Conservation (phyloP, 2,329 filamentous ascomycete species). For the Cercospora nicotianae region DNA sequence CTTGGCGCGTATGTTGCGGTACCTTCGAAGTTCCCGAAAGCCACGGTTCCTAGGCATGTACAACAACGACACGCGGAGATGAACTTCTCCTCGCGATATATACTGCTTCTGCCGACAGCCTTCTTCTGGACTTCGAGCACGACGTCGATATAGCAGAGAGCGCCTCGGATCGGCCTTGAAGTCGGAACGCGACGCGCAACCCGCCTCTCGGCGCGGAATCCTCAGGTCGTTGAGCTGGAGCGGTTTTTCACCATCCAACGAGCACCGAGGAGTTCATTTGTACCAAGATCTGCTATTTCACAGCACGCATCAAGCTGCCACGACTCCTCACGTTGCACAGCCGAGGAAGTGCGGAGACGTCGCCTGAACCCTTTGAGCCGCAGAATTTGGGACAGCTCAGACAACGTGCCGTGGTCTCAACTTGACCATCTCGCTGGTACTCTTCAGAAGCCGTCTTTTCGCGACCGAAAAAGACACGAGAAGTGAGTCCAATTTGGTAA, state of each 20-base stretch:
- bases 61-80: too few relatives aligned
- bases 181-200: not conserved
- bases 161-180: not conserved
- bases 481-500: not conserved
- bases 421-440: not conserved
- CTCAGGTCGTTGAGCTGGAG: not conserved
- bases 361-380: not conserved
- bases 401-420: not conserved
- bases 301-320: not conserved
- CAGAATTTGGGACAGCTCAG: slow-evolving; percentile 1
- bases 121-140: not conserved
- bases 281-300: not conserved
- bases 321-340: not conserved
- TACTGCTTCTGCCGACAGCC: not conserved
- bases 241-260: not conserved
- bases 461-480: not conserved
- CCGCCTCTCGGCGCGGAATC: not conserved
- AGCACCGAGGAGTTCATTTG: not conserved
- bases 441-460: not conserved
- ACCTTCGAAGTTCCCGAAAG: not conserved
- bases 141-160: not conserved
- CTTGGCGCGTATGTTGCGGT: not conserved
- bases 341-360: not conserved
- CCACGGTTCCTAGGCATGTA: not conserved
- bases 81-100: too few relatives aligned